Percentiles rank a stretch among this genome's conserved stretches.
Evolutionary conservation across 2,329 filamentous ascomycete species (phyloP).

Genomic region (Pyrenophora seminiperda): DNA sequence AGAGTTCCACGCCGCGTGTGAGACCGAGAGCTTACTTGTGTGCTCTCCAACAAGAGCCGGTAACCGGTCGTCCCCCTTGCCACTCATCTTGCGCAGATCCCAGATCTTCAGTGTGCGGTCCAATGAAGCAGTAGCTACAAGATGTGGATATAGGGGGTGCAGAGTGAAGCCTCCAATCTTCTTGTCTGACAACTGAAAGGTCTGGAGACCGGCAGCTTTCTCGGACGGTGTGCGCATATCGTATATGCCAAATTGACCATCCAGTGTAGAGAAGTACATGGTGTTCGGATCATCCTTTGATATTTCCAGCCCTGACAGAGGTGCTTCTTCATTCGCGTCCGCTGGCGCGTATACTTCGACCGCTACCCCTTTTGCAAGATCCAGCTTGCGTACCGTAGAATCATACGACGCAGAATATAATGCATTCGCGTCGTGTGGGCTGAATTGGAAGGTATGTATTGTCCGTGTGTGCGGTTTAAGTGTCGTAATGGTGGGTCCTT

Average conservation of each 20-base stretch:
- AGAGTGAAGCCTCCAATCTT: constrained; percentile 95
- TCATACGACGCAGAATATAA: constrained; percentile 91
- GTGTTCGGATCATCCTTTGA: constrained; percentile 70
- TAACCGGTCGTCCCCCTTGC: constrained; percentile 62
- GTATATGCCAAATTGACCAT: constrained; percentile 79
- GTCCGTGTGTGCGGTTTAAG: constrained; percentile 90
- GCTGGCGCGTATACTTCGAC: constrained; percentile 79
- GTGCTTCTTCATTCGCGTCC: constrained; percentile 71
- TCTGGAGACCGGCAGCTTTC: constrained; percentile 58
- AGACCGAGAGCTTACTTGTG: constrained; percentile 80
- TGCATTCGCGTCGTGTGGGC: constrained; percentile 71
- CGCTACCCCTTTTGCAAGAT: constrained; percentile 79
- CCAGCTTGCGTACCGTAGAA: constrained; percentile 84
- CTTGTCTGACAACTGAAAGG: constrained; percentile 81
- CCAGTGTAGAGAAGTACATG: constrained; percentile 85
- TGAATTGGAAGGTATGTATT: constrained; percentile 82
- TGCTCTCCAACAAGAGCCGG: constrained; percentile 82
- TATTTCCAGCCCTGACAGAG: constrained; percentile 85
- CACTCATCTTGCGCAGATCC: constrained; percentile 82
- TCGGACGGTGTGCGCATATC: constrained; percentile 69
- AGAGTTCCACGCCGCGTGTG: constrained; percentile 87
- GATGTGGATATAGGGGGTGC: constrained; percentile 77
- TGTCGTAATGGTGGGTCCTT: constrained; percentile 80
- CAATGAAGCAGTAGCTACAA: constrained; percentile 85
- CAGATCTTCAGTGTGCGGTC: constrained; percentile 90